These are phyloP conservation scores for Phytophthora sansomeana DNA, from an alignment of 352 stramenopile species.

Conservation along the genomic window DNA sequence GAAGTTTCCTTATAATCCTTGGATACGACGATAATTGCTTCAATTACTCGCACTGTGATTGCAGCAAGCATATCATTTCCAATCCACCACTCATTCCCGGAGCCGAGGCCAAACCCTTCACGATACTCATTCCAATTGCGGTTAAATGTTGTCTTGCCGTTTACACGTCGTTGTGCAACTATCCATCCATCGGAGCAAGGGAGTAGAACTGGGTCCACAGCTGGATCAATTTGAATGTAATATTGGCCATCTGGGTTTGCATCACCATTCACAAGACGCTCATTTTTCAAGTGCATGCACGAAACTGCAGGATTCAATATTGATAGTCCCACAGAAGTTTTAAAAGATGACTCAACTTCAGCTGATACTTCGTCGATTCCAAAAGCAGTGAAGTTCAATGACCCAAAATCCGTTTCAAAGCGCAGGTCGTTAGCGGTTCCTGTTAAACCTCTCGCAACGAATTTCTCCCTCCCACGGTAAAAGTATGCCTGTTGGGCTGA, in stretches of 20 bases:
- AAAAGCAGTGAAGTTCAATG: constrained; percentile 50
- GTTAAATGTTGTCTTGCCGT: constrained; percentile 61
- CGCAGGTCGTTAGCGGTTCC: constrained; percentile 46
- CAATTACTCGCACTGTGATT: constrained; percentile 43
- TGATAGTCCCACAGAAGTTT: constrained; percentile 56
- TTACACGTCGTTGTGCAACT: constrained; percentile 55
- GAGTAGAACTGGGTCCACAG: constrained; percentile 32
- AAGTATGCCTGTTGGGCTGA: constrained; percentile 36
- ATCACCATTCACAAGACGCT: constrained; percentile 44
- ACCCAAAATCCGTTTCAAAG: constrained; percentile 57
- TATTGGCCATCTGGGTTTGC: constrained; percentile 65
- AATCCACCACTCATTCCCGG: constrained; percentile 64
- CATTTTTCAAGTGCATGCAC: constrained; percentile 58
- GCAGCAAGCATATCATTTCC: constrained; percentile 52
- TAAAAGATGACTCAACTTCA: constrained; percentile 66
- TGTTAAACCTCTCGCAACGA: constrained; percentile 52
- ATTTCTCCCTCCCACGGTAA: constrained; percentile 43
- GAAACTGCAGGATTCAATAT: constrained; percentile 50
- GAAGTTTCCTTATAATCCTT: constrained; percentile 52
- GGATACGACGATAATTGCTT: constrained; percentile 64
- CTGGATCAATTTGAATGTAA: constrained; percentile 51
- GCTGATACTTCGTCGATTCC: constrained; percentile 73
- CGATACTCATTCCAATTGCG: constrained; percentile 70
- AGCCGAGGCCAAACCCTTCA: constrained; percentile 59
- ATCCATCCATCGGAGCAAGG: constrained; percentile 71